phyloP scores from a whole-genome alignment of 257 asterid species.

The Ocimum tenuiflorum region DNA sequence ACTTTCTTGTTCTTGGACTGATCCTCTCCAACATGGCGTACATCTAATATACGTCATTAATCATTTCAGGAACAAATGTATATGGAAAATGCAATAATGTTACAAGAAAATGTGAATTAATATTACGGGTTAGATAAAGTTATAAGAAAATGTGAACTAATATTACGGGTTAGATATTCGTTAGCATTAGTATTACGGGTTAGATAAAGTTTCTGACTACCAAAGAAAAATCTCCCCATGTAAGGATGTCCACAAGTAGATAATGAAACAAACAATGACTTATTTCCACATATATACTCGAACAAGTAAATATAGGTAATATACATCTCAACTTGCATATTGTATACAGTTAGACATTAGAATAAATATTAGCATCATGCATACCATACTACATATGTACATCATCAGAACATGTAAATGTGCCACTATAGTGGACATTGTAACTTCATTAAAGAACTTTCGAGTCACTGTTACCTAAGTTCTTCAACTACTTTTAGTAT shows the following conservation, averaged over 20 bases:
- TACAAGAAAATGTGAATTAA: background rate
- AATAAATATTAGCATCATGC: background rate
- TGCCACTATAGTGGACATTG: background rate
- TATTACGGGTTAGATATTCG: no score
- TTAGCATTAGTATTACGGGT: background rate
- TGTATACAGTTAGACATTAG: background rate
- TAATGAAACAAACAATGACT: no score
- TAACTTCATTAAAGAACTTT: background rate
- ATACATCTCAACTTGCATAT: background rate
- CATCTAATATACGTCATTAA: constrained; percentile 45
- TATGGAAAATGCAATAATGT: background rate
- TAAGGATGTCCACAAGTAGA: no score
- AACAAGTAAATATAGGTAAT: background rate
- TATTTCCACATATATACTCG: background rate
- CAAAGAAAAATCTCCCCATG: no score
- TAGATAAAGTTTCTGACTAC: background rate
- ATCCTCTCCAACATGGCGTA: constrained; percentile 89
- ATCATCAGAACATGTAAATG: background rate
- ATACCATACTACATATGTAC: background rate
- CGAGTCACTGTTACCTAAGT: background rate
- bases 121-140: no score
- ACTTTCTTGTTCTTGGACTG: constrained; percentile 93
- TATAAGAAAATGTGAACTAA: no score
- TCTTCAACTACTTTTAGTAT: background rate
- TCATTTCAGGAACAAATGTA: constrained; percentile 13